Evolutionary conservation across 1,284 basidiomycete species (phyloP), one percentile per base, ranked within the genome.

Genomic region (Grifola frondosa): DNA sequence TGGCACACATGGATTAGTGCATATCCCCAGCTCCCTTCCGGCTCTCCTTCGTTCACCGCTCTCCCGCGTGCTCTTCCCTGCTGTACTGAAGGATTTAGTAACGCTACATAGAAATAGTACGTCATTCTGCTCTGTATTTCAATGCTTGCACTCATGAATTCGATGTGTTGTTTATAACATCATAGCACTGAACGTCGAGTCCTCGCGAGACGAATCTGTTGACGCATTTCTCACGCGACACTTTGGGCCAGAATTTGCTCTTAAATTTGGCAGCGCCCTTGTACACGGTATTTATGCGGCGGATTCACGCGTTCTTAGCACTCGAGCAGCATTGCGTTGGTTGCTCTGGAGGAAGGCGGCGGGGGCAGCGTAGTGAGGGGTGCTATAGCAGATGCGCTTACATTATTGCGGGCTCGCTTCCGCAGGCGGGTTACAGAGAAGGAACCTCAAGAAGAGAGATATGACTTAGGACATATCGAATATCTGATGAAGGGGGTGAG

Each of bases 231-330:
- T 97, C 43, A 63, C 77, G 0, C 76, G 91, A 5, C 75, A 92
- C 10, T 88, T 97, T 46, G 91, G 92, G 0, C 59, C 70, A 2
- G 64, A 72, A 1, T 78, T 95, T 42, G 90, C 93, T 0, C 75
- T 81, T 9, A 77, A 78, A 4, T 76, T 97, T 37, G 84, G 88
- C 3, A 91, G 87, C 43, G 88, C 94, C 0, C 73, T 97, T 49
- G 80, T 94, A 1, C 95, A 97, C 57, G 96, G 95, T 0, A 89
- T 99, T 47, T 97, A 97, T 61, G 93, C 92, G 1, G 82, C 91
- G 0, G 92, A 96, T 57, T 80, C 91, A 3, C 69, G 86, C 1
- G 57, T 69, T 25, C 67, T 98, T 8, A 93, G 91, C 49, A 72
- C 92, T 1, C 76, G 84, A 2, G 78, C 90, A 4, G 78, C 91